These are phyloP conservation scores for Lactarius psammicola DNA, from an alignment of 768 basidiomycete species.

Conservation along the genomic window DNA sequence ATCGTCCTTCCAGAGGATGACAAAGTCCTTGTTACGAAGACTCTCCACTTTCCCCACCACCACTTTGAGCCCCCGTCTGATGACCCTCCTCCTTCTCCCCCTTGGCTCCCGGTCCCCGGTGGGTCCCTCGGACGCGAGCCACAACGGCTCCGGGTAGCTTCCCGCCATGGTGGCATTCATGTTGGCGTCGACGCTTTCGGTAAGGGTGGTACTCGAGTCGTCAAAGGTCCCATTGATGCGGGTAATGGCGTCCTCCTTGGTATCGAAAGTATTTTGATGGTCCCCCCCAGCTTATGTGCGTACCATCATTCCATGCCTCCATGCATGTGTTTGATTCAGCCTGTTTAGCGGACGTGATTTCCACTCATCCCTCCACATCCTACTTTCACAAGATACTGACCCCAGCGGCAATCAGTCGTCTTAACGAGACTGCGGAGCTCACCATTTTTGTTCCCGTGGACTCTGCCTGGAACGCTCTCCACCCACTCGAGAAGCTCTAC, in stretches of 20 bases:
- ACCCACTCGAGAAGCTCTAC: slow-evolving; percentile 78
- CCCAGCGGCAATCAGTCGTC: slow-evolving; percentile 49
- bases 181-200: slow-evolving; percentile 81
- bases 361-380: slow-evolving; percentile 57
- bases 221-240: slow-evolving; percentile 55
- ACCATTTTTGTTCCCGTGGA: slow-evolving; percentile 90
- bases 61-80: slow-evolving; percentile 58
- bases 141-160: slow-evolving; percentile 71
- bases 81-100: slow-evolving; percentile 70
- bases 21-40: slow-evolving; percentile 46
- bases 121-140: slow-evolving; percentile 79
- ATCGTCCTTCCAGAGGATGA: slow-evolving; percentile 48
- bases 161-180: slow-evolving; percentile 47
- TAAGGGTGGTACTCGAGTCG: slow-evolving; percentile 64
- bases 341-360: slow-evolving; percentile 55
- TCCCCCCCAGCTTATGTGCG: slow-evolving; percentile 74
- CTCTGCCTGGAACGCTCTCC: slow-evolving; percentile 76
- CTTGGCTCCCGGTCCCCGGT: slow-evolving; percentile 83
- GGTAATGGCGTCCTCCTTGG: slow-evolving; percentile 79
- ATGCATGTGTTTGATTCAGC: slow-evolving; percentile 6
- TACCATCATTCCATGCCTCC: slow-evolving; percentile 21
- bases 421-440: slow-evolving; percentile 68
- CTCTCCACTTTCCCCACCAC: slow-evolving; percentile 69
- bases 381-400: slow-evolving; percentile 76
- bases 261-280: slow-evolving; percentile 67